phyloP scores from a whole-genome alignment of 345 rosid genomes.

The Cardamine occulta region DNA sequence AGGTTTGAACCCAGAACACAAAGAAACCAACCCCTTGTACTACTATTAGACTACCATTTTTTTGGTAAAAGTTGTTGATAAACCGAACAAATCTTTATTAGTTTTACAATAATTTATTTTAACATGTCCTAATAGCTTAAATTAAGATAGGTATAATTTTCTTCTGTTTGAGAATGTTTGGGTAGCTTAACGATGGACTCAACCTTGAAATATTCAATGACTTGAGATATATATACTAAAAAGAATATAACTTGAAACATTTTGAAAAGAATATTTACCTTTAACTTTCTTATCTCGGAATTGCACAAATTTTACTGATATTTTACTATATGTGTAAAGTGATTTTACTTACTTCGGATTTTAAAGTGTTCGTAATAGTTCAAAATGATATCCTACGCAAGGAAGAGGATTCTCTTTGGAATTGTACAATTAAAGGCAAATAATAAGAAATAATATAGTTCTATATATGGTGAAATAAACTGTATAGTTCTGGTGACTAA shows the following conservation, averaged over 20 bases:
- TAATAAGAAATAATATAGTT: neutral
- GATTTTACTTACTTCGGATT: neutral
- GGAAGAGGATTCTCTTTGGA: constrained; percentile 13
- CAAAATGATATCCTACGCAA: neutral
- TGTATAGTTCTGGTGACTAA: neutral
- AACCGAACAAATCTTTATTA: neutral
- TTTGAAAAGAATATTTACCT: constrained; percentile 3
- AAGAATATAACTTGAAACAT: constrained; percentile 13
- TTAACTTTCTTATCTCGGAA: neutral
- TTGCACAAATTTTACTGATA: neutral
- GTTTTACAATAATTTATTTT: neutral
- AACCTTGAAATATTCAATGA: constrained; percentile 10
- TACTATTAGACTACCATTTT: no score
- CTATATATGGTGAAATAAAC: neutral
- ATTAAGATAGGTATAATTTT: neutral
- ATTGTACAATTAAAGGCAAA: neutral
- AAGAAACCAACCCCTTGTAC: no score
- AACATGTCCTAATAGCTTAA: neutral
- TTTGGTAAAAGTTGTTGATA: no score
- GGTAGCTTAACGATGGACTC: constrained; percentile 1
- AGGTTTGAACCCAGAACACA: no score
- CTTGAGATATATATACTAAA: neutral
- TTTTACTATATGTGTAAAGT: neutral
- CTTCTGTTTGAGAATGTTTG: neutral
- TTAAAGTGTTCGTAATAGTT: neutral